Conservation (phyloP, 2,329 filamentous ascomycete species). For the Aplosporella prunicola region DNA sequence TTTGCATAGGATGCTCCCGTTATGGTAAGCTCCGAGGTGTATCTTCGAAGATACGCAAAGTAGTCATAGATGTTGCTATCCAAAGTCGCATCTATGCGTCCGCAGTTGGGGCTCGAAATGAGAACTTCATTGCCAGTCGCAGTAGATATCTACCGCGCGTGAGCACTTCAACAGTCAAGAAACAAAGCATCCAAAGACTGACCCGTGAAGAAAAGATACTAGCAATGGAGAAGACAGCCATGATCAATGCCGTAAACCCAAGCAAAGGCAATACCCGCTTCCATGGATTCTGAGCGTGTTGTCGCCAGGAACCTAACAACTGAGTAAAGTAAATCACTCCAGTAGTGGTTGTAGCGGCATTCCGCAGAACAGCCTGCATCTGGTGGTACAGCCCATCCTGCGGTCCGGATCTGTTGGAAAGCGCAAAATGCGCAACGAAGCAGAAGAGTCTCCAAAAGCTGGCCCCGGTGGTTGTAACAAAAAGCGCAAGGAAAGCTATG, state of each 20-base stretch:
- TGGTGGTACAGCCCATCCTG: conserved; percentile 25
- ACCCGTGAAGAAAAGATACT: conserved; percentile 27
- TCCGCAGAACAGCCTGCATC: conserved; percentile 25
- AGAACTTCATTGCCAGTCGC: conserved; percentile 23
- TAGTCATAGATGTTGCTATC: background rate
- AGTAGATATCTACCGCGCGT: conserved; percentile 23
- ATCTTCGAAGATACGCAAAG: too few relatives aligned
- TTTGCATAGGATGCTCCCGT: too few relatives aligned
- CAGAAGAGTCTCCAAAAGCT: conserved; percentile 23
- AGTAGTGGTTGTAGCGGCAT: conserved; percentile 17
- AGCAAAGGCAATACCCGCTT: conserved; percentile 16
- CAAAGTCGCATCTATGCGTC: conserved; percentile 1
- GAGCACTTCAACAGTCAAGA: too few relatives aligned
- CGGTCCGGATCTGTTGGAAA: conserved; percentile 12
- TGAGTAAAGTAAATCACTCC: conserved; percentile 10
- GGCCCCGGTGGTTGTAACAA: conserved; percentile 13
- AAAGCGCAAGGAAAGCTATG: conserved; percentile 19
- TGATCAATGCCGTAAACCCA: conserved; percentile 16
- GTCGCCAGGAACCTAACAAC: conserved; percentile 13
- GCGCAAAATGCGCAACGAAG: conserved; percentile 20
- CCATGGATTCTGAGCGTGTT: background rate
- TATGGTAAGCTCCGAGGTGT: too few relatives aligned
- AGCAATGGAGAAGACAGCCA: conserved; percentile 18
- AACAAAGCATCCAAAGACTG: too few relatives aligned
- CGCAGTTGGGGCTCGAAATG: conserved; percentile 21